Evolutionary conservation across 1,284 basidiomycete genomes (phyloP).

Genomic region (Ustilago lituana): DNA sequence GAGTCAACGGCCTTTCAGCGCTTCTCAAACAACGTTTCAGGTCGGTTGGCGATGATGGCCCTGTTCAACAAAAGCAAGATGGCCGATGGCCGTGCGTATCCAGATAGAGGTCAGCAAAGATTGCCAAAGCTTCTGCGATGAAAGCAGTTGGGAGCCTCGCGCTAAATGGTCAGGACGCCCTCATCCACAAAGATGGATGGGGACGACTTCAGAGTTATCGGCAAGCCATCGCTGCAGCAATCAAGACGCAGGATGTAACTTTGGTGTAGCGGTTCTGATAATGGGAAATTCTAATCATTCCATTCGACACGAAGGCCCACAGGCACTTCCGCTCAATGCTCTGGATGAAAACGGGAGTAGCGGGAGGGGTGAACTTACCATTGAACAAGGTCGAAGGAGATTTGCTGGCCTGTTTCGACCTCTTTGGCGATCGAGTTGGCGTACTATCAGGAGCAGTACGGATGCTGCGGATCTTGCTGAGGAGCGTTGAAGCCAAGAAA

Average conservation of each 20-base stretch:
- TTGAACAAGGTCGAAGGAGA: conserved; percentile 5
- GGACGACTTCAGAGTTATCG: conserved; percentile 48
- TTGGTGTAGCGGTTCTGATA: conserved; percentile 55
- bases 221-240: conserved; percentile 37
- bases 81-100: too few species aligned
- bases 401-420: background rate
- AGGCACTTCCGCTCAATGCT: background rate
- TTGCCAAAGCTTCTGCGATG: too few species aligned
- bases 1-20: conserved; percentile 13
- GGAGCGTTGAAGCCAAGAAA: background rate
- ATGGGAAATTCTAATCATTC: conserved; percentile 48
- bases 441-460: background rate
- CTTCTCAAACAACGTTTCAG: conserved; percentile 13
- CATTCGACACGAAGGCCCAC: conserved; percentile 6
- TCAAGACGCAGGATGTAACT: conserved; percentile 42
- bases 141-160: too few species aligned
- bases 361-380: conserved; percentile 14
- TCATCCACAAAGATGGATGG: conserved; percentile 9
- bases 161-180: conserved; percentile 44
- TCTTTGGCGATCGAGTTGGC: background rate
- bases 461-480: conserved; percentile 24
- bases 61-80: conserved; percentile 6
- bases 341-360: background rate
- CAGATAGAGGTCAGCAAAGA: conserved; percentile 1
- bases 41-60: conserved; percentile 8